Percentiles rank a stretch among this genome's conserved stretches.
These are phyloP conservation scores for Pseudozyma pruni DNA, from an alignment of 1,284 basidiomycete genomes.

Conservation along the genomic window DNA sequence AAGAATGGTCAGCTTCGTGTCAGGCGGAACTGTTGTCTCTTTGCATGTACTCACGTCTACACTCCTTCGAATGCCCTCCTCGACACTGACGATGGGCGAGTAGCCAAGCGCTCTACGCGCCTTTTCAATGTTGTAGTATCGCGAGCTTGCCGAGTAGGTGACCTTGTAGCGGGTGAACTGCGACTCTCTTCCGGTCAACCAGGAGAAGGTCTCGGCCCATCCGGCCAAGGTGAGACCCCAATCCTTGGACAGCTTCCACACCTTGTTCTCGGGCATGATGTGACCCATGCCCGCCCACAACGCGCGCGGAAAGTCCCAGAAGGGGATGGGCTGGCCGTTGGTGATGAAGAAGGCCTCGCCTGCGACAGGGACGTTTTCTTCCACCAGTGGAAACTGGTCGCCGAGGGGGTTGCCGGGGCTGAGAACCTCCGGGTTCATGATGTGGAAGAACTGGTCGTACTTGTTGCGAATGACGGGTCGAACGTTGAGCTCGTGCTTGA, in stretches of 20 bases:
- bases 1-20: background rate
- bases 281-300: conserved; percentile 76
- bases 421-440: conserved; percentile 52
- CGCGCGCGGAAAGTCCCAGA: conserved; percentile 91
- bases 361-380: conserved; percentile 76
- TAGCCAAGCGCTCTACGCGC: conserved; percentile 91
- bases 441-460: conserved; percentile 72
- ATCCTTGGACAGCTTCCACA: conserved; percentile 56
- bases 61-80: conserved; percentile 85
- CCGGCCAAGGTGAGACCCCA: conserved; percentile 54
- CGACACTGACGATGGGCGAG: conserved; percentile 86
- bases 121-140: conserved; percentile 96
- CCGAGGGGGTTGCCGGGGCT: conserved; percentile 53
- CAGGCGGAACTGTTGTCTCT: background rate
- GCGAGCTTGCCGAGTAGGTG: conserved; percentile 73
- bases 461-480: conserved; percentile 78
- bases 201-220: conserved; percentile 78
- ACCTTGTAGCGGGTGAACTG: conserved; percentile 90
- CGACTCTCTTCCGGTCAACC: conserved; percentile 82
- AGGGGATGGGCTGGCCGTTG: conserved; percentile 93
- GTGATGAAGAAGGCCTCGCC: conserved; percentile 98
- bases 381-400: conserved; percentile 69
- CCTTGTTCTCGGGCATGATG: conserved; percentile 38
- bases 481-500: conserved; percentile 71
- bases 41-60: conserved; percentile 69